Evolutionary conservation across 768 basidiomycete species (phyloP), one percentile per base, ranked within the genome.

Genomic region (Suillus variegatus): DNA sequence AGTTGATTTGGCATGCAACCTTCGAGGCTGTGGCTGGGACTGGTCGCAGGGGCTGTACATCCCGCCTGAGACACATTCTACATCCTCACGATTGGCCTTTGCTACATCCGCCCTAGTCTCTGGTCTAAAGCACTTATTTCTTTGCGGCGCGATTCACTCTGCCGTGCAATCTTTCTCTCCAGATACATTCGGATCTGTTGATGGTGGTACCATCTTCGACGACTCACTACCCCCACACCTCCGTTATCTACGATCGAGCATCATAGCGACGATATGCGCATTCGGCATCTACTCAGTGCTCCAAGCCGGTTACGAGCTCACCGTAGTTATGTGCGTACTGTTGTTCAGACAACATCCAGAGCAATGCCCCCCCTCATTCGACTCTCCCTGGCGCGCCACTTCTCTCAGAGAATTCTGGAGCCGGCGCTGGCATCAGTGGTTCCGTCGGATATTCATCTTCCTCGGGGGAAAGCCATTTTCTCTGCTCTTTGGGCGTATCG

Each of bases 11-110:
- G 67, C 66, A 28, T 77, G 75, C 68, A 87, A 83, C 65, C 68
- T 86, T 16, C 86, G 89, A 20, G 89, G 89, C 8, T 70, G 79
- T 55, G 87, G 86, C 16, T 90, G 89, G 88, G 76, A 83, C 52
- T 89, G 86, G 84, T 85, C 87, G 2, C 67, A 74, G 36, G 66
- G 69, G 25, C 16, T 72, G 12, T 61, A 71, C 56, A 40, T 76
- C 32, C 73, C 78, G 6, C 73, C 64, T 7, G 82, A 84, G 67
- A 80, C 76, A 12, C 82, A 84, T 22, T 77, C 81, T 2, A 73
- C 75, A 8, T 65, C 71, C 0, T 79, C 82, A 25, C 78, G 72
- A 10, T n/a, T 65, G 1, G 66, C 73, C 16, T 88, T 87, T 70
- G 51, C 79, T 4, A 60, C 73, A 20, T 66, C 74, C 9, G 80